Percentiles rank a stretch among this genome's conserved stretches.
These are phyloP conservation scores for Lophiostoma macrostomum DNA, from an alignment of 495 filamentous ascomycete species.

Conservation along the genomic window DNA sequence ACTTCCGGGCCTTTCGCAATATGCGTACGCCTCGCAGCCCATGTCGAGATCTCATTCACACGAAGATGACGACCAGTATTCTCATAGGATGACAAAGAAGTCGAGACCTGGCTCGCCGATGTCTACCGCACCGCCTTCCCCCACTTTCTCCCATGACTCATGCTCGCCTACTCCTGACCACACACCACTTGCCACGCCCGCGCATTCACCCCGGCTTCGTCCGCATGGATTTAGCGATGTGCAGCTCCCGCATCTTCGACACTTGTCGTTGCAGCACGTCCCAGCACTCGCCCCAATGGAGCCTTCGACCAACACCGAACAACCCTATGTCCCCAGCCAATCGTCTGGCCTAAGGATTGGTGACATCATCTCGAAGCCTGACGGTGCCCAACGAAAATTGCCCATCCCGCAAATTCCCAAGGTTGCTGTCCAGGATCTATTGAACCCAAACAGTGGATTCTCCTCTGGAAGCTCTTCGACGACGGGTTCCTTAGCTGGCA, in stretches of 20 bases:
- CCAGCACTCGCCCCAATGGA: slow-evolving; percentile 93
- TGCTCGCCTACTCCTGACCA: slow-evolving; percentile 94
- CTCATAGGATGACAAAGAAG: slow-evolving; percentile 73
- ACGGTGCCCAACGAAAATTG: slow-evolving; percentile 88
- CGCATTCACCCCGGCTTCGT: slow-evolving; percentile 87
- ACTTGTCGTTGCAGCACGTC: slow-evolving; percentile 78
- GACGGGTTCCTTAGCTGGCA: slow-evolving; percentile 46
- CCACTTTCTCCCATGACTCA: slow-evolving; percentile 96
- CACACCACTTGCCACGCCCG: slow-evolving; percentile 91
- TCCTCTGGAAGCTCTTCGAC: slow-evolving; percentile 53
- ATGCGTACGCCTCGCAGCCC: slow-evolving; percentile 65
- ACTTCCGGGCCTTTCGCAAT: slow-evolving; percentile 75
- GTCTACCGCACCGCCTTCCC: slow-evolving; percentile 92
- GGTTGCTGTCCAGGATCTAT: slow-evolving; percentile 82
- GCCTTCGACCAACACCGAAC: slow-evolving; percentile 59
- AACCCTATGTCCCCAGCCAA: slow-evolving; percentile 57
- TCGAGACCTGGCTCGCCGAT: slow-evolving; percentile 90
- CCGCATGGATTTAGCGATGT: slow-evolving; percentile 67
- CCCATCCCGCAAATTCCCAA: slow-evolving; percentile 87
- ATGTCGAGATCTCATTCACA: slow-evolving; percentile 93
- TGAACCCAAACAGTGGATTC: slow-evolving; percentile 62
- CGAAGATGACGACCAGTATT: slow-evolving; percentile 74
- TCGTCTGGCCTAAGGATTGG: slow-evolving; percentile 72
- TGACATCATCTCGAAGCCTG: slow-evolving; percentile 86
- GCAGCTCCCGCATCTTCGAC: slow-evolving; percentile 82